Percentiles rank a stretch among this genome's conserved stretches.
These are phyloP conservation scores for Alternaria dauci DNA, from an alignment of 2,329 filamentous ascomycete species.

Conservation along the genomic window DNA sequence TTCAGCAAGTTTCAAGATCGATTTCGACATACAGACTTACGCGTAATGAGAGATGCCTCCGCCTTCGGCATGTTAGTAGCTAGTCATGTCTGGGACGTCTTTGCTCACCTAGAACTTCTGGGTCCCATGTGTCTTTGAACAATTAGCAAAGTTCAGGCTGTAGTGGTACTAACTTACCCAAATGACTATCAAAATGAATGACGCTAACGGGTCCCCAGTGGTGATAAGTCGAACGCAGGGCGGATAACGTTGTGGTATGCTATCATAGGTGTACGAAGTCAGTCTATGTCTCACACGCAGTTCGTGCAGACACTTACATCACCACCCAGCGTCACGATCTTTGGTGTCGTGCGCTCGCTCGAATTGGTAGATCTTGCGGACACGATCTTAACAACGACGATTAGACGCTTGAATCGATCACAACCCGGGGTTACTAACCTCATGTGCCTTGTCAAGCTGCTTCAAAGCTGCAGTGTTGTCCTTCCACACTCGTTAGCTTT, in stretches of 20 bases:
- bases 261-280: too few relatives aligned
- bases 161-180: constrained; percentile 45
- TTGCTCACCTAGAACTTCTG: constrained; percentile 59
- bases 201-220: constrained; percentile 65
- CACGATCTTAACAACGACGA: constrained; percentile 45
- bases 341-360: constrained; percentile 56
- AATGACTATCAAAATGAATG: constrained; percentile 66
- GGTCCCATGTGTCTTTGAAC: constrained; percentile 63
- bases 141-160: background rate
- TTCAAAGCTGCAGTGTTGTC: constrained; percentile 64
- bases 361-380: constrained; percentile 59
- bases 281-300: too few relatives aligned
- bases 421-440: constrained; percentile 42
- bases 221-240: constrained; percentile 58
- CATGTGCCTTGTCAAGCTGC: constrained; percentile 62
- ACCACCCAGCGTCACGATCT: constrained; percentile 63
- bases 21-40: constrained; percentile 46
- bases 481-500: constrained; percentile 29
- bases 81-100: background rate
- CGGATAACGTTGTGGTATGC: constrained; percentile 64
- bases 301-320: constrained; percentile 40
- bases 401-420: background rate
- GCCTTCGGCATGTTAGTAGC: constrained; percentile 44
- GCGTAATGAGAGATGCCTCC: constrained; percentile 69
- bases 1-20: constrained; percentile 8